A percentile compares a stretch with the other conserved stretches of the same genome.
Conservation (phyloP, 1,284 basidiomycete species). For the Rhizoctonia solani region DNA sequence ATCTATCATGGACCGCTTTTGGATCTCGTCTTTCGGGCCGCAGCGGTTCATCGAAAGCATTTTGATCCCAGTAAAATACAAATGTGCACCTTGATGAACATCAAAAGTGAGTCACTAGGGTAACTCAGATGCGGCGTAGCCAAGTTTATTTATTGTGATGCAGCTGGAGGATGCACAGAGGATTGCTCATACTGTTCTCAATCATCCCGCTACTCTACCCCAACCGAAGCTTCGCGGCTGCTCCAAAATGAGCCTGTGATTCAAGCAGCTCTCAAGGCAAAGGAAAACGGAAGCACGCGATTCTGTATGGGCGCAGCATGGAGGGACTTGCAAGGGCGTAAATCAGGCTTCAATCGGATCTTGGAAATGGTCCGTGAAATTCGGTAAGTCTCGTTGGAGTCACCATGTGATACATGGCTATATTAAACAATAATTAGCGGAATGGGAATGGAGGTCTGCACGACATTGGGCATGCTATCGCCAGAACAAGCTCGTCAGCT, state of each 20-base stretch:
- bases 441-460: conserved; percentile 98
- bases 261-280: conserved; percentile 87
- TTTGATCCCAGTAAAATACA: conserved; percentile 92
- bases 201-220: conserved; percentile 87
- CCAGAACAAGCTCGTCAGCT: conserved; percentile 91
- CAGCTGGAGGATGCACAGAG: conserved; percentile 93
- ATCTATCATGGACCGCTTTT: conserved; percentile 82
- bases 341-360: conserved; percentile 91
- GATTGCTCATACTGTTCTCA: conserved; percentile 99
- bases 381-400: conserved; percentile 36
- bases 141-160: conserved; percentile 2
- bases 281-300: conserved; percentile 93
- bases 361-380: conserved; percentile 81
- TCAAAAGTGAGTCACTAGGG: conserved; percentile 80
- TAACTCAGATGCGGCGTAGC: not conserved
- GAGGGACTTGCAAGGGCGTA: conserved; percentile 92
- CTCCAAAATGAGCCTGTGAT: conserved; percentile 93
- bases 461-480: conserved; percentile 94
- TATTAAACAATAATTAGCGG: conserved; percentile 51
- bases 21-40: conserved; percentile 84
- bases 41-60: conserved; percentile 80
- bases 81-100: conserved; percentile 98
- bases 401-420: conserved; percentile 1
- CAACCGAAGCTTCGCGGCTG: conserved; percentile 85
- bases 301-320: conserved; percentile 99